Percentiles rank a stretch among this genome's conserved stretches.
These are phyloP conservation scores for Zalaria obscura DNA, from an alignment of 2,329 filamentous ascomycete genomes.

Conservation along the genomic window DNA sequence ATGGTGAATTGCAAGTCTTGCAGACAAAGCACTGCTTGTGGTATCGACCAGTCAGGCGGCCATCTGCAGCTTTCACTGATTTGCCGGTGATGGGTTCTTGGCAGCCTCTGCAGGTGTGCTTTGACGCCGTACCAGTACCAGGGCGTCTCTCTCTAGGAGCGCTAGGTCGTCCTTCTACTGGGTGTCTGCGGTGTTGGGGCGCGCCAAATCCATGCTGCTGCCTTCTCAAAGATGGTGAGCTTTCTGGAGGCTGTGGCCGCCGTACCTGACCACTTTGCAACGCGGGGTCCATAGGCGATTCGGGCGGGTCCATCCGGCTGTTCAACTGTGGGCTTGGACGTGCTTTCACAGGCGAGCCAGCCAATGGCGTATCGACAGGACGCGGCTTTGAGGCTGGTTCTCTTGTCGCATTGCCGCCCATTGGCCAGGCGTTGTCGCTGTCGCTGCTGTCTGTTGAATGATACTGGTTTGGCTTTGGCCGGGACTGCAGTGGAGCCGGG, in stretches of 20 bases:
- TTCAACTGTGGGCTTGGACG: not conserved
- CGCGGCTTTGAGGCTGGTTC: no score
- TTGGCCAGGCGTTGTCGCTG: no score
- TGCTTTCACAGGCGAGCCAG: not conserved
- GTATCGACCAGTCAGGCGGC: constrained; percentile 80
- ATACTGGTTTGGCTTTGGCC: constrained; percentile 1
- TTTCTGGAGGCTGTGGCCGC: not conserved
- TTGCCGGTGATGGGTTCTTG: constrained; percentile 68
- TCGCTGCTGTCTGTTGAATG: not conserved
- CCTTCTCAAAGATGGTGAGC: not conserved
- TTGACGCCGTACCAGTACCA: constrained; percentile 2
- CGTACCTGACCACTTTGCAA: constrained; percentile 5
- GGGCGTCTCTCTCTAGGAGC: constrained; percentile 1
- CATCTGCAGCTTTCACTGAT: constrained; percentile 86
- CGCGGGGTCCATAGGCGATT: constrained; percentile 20
- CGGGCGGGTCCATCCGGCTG: constrained; percentile 5
- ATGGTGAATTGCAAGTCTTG: constrained; percentile 65
- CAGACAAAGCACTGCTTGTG: constrained; percentile 94
- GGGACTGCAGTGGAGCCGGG: constrained; percentile 3
- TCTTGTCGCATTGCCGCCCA: no score
- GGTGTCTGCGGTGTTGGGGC: not conserved
- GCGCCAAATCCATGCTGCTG: not conserved
- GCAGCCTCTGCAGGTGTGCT: constrained; percentile 67
- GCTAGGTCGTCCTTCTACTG: no score
- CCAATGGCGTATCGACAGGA: no score